A percentile compares a stretch with the other conserved stretches of the same genome.
phyloP scores from a whole-genome alignment of 1,284 basidiomycete species.

The Erythrobasidium hasegawianum region DNA sequence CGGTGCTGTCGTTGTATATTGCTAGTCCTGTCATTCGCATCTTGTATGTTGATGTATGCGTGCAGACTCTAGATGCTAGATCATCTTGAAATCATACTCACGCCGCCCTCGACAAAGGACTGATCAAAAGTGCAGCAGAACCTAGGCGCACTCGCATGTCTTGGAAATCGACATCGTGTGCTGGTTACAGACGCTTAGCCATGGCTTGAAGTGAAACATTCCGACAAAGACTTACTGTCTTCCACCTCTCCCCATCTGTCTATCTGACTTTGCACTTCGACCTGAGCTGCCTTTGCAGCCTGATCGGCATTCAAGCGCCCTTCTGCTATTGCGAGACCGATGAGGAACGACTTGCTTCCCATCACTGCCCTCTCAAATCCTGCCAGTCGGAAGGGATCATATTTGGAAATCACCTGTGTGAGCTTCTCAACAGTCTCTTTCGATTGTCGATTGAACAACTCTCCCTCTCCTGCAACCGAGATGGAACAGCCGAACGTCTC shows the following conservation, averaged over 20 bases:
- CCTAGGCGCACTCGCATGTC: constrained; percentile 84
- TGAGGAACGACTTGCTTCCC: constrained; percentile 85
- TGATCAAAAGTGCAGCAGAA: constrained; percentile 26
- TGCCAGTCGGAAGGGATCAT: constrained; percentile 81
- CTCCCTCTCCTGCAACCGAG: constrained; percentile 58
- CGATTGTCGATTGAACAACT: constrained; percentile 66
- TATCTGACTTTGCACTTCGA: constrained; percentile 93
- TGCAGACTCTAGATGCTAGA: neutral
- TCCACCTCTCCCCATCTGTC: constrained; percentile 97
- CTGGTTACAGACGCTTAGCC: constrained; percentile 52
- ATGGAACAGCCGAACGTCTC: constrained; percentile 65
- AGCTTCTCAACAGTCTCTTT: constrained; percentile 63
- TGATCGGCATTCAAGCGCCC: constrained; percentile 72
- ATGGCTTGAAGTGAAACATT: neutral
- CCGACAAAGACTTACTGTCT: constrained; percentile 67
- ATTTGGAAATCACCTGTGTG: constrained; percentile 57
- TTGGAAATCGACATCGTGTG: constrained; percentile 94
- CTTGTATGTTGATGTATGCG: constrained; percentile 2
- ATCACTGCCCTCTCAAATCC: constrained; percentile 90
- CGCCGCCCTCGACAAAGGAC: constrained; percentile 2
- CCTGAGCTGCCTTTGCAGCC: constrained; percentile 78
- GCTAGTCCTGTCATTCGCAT: neutral
- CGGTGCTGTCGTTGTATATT: constrained; percentile 1
- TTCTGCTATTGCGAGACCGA: constrained; percentile 77
- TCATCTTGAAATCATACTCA: neutral